Evolutionary conservation across 495 filamentous ascomycete species (phyloP).

Genomic region (Penicillium coprophilum): DNA sequence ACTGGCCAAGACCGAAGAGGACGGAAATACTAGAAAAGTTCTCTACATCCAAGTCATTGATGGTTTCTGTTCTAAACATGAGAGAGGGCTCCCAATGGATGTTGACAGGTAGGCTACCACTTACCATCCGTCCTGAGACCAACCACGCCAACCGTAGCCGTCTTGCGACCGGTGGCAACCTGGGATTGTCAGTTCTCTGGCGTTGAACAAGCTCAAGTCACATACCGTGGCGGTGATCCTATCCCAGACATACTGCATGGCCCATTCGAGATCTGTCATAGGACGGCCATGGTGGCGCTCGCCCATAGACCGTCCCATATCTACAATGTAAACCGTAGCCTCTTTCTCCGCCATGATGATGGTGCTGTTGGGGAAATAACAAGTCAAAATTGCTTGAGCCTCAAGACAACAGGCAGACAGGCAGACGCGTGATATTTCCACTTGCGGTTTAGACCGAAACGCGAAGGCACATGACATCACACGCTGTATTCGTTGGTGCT

Average conservation of each 20-base stretch:
- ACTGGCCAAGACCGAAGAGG: constrained; percentile 69
- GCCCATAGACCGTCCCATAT: constrained; percentile 82
- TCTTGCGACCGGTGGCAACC: constrained; percentile 82
- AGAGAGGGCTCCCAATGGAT: background rate
- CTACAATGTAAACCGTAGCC: constrained; percentile 87
- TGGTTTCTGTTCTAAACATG: constrained; percentile 51
- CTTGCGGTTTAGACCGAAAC: constrained; percentile 34
- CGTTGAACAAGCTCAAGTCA: background rate
- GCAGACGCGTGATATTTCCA: constrained; percentile 52
- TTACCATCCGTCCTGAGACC: constrained; percentile 76
- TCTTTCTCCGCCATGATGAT: constrained; percentile 86
- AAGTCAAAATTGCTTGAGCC: constrained; percentile 4
- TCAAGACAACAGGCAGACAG: constrained; percentile 29
- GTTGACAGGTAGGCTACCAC: background rate
- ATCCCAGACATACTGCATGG: constrained; percentile 95
- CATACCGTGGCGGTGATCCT: constrained; percentile 77
- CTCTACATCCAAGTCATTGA: constrained; percentile 61
- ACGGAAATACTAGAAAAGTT: constrained; percentile 78
- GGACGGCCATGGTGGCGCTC: constrained; percentile 68
- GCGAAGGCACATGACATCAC: constrained; percentile 51
- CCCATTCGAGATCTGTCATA: constrained; percentile 83
- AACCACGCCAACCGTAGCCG: constrained; percentile 73
- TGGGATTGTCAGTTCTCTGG: constrained; percentile 21
- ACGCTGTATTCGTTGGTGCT: constrained; percentile 11
- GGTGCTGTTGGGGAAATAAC: constrained; percentile 5